Conservation (phyloP, 2,329 filamentous ascomycete species). For the Ceratocystis huliohia region DNA sequence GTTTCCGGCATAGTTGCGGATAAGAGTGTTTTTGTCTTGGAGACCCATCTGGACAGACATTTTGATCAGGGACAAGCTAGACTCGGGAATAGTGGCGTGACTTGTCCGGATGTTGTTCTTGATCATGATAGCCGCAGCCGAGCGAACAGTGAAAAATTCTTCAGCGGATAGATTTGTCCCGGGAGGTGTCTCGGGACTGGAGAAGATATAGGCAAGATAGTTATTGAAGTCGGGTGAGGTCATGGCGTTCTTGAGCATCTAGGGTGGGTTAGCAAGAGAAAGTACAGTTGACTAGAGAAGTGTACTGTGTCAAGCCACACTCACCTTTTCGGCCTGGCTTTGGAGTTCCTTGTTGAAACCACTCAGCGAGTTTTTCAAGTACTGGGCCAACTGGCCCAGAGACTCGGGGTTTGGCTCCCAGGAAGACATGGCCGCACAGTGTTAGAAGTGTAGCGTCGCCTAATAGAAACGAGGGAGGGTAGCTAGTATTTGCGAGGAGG, state of each 20-base stretch:
- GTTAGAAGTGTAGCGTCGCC: neutral
- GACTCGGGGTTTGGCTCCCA: conserved; percentile 87
- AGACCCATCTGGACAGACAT: conserved; percentile 65
- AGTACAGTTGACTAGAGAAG: neutral
- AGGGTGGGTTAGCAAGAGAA: conserved; percentile 10
- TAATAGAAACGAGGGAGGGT: neutral
- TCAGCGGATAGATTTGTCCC: conserved; percentile 46
- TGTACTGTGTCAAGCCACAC: conserved; percentile 26
- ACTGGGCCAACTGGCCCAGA: conserved; percentile 77
- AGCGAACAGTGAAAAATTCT: conserved; percentile 65
- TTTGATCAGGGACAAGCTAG: conserved; percentile 65
- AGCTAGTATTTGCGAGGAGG: neutral
- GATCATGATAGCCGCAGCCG: conserved; percentile 82
- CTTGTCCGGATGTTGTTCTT: conserved; percentile 79
- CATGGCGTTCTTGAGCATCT: conserved; percentile 92
- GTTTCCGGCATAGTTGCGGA: conserved; percentile 80
- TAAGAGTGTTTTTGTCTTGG: conserved; percentile 67
- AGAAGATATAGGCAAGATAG: conserved; percentile 86
- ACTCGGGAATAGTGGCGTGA: conserved; percentile 62
- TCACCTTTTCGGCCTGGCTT: conserved; percentile 78
- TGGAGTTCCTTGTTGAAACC: conserved; percentile 66
- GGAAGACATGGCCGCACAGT: conserved; percentile 47
- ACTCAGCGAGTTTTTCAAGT: conserved; percentile 83
- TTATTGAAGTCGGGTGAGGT: conserved; percentile 88
- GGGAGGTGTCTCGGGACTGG: conserved; percentile 50